Conservation (phyloP, 179 eudicot species). For the Camellia oleifera region DNA sequence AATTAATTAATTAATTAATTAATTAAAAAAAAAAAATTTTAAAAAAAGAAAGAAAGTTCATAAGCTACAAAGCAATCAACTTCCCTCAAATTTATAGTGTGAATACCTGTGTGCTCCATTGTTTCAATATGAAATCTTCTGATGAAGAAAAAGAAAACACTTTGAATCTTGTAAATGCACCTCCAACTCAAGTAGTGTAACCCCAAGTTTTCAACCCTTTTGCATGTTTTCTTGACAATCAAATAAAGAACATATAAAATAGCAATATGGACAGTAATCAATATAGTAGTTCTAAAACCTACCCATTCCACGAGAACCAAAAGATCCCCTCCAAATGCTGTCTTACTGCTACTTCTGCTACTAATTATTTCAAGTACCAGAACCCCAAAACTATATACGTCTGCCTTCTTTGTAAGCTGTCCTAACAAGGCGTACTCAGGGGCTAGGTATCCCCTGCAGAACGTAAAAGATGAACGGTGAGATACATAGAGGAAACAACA, state of each 20-base stretch:
- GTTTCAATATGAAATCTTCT: background rate
- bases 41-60: no score
- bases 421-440: slow-evolving; percentile 53
- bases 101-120: background rate
- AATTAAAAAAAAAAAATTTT: no score
- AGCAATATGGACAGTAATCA: background rate
- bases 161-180: background rate
- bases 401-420: slow-evolving; percentile 50
- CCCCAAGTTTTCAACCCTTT: no score
- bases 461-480: background rate
- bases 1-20: no score
- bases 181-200: background rate
- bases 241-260: background rate
- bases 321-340: slow-evolving; percentile 44
- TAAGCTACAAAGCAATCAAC: background rate
- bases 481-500: background rate
- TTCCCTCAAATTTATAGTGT: background rate
- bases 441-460: slow-evolving; percentile 51
- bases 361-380: slow-evolving; percentile 48
- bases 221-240: background rate
- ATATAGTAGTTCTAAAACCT: background rate
- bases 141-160: background rate
- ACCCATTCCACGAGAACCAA: slow-evolving; percentile 56
- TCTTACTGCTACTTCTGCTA: slow-evolving; percentile 43
- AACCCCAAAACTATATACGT: slow-evolving; percentile 53